Percentiles rank a stretch among this genome's conserved stretches.
Evolutionary conservation across 352 stramenopile genomes (phyloP).

Genomic region (Globisporangium acanthophoron): DNA sequence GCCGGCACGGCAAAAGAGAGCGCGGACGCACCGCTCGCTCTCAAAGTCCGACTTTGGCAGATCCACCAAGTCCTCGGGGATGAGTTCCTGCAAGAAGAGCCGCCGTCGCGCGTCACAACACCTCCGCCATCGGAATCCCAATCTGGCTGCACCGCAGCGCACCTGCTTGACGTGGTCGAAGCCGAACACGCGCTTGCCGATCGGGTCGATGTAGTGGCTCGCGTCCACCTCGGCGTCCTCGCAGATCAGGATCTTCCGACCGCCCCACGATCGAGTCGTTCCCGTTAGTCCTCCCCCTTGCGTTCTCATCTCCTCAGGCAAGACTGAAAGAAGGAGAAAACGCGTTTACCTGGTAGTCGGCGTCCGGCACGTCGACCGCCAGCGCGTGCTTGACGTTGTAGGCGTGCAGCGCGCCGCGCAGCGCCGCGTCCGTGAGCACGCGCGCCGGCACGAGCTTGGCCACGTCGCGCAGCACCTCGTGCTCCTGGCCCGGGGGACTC

Average conservation of each 20-base stretch:
- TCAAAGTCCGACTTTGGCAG: conserved; percentile 47
- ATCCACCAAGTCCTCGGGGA: conserved; percentile 45
- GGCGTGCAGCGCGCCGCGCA: conserved; percentile 62
- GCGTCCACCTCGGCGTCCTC: conserved; percentile 75
- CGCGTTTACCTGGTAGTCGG: conserved; percentile 62
- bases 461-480: conserved; percentile 83
- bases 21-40: conserved; percentile 49
- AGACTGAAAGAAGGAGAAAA: neutral
- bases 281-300: neutral
- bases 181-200: conserved; percentile 62
- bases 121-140: no score
- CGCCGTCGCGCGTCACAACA: no score
- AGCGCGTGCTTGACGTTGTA: conserved; percentile 78
- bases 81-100: conserved; percentile 17
- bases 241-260: conserved; percentile 70
- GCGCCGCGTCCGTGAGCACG: conserved; percentile 63
- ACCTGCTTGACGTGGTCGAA: conserved; percentile 87
- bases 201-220: conserved; percentile 81
- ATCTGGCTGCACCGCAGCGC: neutral
- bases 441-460: conserved; percentile 69
- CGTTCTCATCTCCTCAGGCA: neutral
- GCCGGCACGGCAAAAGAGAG: neutral
- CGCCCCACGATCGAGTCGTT: neutral
- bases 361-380: conserved; percentile 62
- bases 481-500: conserved; percentile 84